Percentiles rank a stretch among this genome's conserved stretches.
phyloP scores from a whole-genome alignment of 352 stramenopile genomes.

The Pythium brachiatum region DNA sequence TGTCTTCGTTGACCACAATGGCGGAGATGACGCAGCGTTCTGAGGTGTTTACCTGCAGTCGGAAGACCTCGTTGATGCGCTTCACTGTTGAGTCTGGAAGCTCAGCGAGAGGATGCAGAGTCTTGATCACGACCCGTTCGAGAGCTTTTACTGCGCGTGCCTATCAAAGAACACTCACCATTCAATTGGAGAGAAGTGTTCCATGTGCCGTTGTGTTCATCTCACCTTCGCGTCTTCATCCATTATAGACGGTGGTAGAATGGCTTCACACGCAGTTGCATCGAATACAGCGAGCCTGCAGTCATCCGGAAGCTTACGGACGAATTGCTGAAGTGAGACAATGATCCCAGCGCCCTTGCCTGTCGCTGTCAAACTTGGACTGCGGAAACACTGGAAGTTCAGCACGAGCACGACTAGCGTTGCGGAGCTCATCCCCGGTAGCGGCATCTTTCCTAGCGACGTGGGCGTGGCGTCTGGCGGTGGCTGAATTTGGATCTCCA shows the following conservation, averaged over 20 bases:
- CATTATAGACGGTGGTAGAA: neutral
- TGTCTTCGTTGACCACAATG: neutral
- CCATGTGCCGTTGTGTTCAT: neutral
- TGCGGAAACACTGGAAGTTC: conserved; percentile 33
- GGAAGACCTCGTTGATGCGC: no score
- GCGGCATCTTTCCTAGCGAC: neutral
- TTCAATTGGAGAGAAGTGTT: neutral
- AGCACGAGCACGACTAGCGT: conserved; percentile 28
- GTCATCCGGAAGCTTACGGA: conserved; percentile 3
- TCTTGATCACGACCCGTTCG: neutral
- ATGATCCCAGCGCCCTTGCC: conserved; percentile 8
- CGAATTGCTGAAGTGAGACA: conserved; percentile 4
- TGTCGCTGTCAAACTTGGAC: conserved; percentile 21
- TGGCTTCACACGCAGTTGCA: neutral
- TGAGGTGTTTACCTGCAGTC: neutral
- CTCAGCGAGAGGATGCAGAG: neutral
- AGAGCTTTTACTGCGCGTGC: neutral
- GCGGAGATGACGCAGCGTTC: neutral
- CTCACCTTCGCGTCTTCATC: conserved; percentile 3
- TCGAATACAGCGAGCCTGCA: conserved; percentile 9
- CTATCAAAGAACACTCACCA: neutral
- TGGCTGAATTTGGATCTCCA: conserved; percentile 18
- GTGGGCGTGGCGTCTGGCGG: neutral
- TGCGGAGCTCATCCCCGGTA: neutral
- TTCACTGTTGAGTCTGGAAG: neutral